phyloP scores from a whole-genome alignment of 1,139 yeast genomes.

The Kurtzmaniella natalensis region DNA sequence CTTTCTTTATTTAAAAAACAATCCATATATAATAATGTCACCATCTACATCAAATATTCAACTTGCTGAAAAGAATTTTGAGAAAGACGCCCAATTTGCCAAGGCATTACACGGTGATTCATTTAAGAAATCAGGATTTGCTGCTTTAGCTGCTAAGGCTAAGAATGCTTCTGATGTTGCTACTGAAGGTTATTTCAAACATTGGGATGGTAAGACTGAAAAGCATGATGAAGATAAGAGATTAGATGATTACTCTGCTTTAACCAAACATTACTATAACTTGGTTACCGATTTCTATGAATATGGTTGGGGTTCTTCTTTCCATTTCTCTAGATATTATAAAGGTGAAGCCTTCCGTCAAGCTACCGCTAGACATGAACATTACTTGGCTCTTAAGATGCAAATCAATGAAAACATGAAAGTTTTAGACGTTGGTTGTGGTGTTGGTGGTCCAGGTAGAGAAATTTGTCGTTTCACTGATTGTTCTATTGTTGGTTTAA shows the following conservation, averaged over 20 bases:
- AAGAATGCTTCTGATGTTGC: conserved; percentile 83
- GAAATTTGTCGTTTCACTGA: conserved; percentile 91
- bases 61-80: conserved; percentile 36
- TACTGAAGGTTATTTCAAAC: conserved; percentile 85
- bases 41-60: conserved; percentile 9
- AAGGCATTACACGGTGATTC: conserved; percentile 82
- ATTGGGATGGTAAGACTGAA: conserved; percentile 89
- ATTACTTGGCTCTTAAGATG: conserved; percentile 86
- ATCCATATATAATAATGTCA: conserved; percentile 1
- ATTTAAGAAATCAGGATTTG: conserved; percentile 62
- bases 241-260: conserved; percentile 77
- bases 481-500: conserved; percentile 82
- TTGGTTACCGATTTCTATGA: conserved; percentile 96
- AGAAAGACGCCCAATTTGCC: conserved; percentile 62
- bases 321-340: conserved; percentile 94
- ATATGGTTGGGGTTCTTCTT: conserved; percentile 99
- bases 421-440: conserved; percentile 97
- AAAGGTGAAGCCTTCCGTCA: conserved; percentile 91
- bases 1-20: too few relatives aligned
- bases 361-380: conserved; percentile 97
- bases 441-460: conserved; percentile 99
- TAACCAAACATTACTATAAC: conserved; percentile 94
- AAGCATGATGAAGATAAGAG: conserved; percentile 74
- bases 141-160: conserved; percentile 70
- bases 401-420: conserved; percentile 73